Base-by-base conservation (phyloP, 2,329 filamentous ascomycete species). In the Canariomyces notabilis region DNA sequence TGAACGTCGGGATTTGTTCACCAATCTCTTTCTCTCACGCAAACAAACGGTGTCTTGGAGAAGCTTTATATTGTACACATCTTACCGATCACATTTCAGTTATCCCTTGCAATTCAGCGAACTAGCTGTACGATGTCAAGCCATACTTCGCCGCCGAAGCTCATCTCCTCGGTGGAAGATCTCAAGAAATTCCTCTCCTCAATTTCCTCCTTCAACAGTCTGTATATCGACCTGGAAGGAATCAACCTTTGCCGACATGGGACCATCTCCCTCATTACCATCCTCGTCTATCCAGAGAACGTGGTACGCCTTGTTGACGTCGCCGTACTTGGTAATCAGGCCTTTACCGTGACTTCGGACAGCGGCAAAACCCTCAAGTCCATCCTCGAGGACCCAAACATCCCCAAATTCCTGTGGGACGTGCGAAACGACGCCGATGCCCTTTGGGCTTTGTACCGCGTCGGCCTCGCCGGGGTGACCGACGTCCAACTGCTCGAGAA, bases 401-500 rank as follows among this genome's bases (percentile, higher is more conserved):
- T 54, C 6, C 39, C 52, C 9, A 63, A 63, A 41, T 52, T 11
- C 18, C 12, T 60, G 20, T 61, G 55, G 51, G 61, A 63, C 46
- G 54, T 60, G 2, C 53, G 59, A n/a, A 50, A 54, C 35, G 55
- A 57, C 39, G 53, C 61, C 32, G 60, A 61, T 20, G 57, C 59
- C 3, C 55, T 63, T 1, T 60, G 50, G 49, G 35, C 54, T 2
- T 53, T 50, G 26, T 56, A 55, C 48, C 9, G 36, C 1, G 50
- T 64, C 15, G 22, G 41, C 9, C 53, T 64, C 7, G 51, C 45
- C 2, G 54, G 57, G 35, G 56, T 60, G 1, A 44, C 44, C 5
- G 60, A 64, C 44, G 38, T 64, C 11, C 61, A 64, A 47, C 57
- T 64, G 8, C 42, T 64, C 4, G 60, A 63, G 45, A 61, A 59